Percentiles rank a stretch among this genome's conserved stretches.
These are phyloP conservation scores for Trametes punicea DNA, from an alignment of 768 basidiomycete species.

Conservation along the genomic window DNA sequence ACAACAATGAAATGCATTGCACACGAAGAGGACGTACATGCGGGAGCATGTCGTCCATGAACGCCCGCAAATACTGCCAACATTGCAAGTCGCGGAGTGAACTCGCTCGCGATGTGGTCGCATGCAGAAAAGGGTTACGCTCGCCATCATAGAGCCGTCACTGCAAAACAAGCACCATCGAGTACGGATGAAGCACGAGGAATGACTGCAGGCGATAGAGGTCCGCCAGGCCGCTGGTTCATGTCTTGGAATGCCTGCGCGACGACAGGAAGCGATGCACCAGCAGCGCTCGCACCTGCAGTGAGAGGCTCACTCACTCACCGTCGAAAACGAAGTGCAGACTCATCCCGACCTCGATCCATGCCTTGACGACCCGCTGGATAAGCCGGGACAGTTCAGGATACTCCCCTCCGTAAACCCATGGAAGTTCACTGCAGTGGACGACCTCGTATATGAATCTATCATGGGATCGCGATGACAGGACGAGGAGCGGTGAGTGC, in stretches of 20 bases:
- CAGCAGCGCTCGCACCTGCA: too few relatives aligned
- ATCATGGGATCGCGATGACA: slow-evolving; percentile 9
- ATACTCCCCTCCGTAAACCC: slow-evolving; percentile 89
- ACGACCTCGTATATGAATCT: slow-evolving; percentile 78
- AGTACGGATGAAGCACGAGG: too few relatives aligned
- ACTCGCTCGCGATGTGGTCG: too few relatives aligned
- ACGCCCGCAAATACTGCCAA: background rate
- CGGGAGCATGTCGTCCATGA: background rate
- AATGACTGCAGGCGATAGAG: too few relatives aligned
- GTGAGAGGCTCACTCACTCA: too few relatives aligned
- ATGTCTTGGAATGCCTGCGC: too few relatives aligned
- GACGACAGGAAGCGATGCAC: too few relatives aligned
- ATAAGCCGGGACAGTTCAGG: slow-evolving; percentile 49
- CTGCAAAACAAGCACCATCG: too few relatives aligned
- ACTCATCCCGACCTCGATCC: slow-evolving; percentile 63
- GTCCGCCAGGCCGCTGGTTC: too few relatives aligned
- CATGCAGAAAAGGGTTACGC: too few relatives aligned
- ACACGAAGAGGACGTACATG: background rate
- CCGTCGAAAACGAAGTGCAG: slow-evolving; percentile 84
- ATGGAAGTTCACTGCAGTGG: slow-evolving; percentile 58
- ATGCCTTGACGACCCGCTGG: slow-evolving; percentile 52
- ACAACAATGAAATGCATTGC: slow-evolving; percentile 1
- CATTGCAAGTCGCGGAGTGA: too few relatives aligned
- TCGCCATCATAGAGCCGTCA: too few relatives aligned
- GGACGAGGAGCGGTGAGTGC: slow-evolving; percentile 4